Conservation (phyloP, 2,329 filamentous ascomycete genomes). For the Penicillium sp. region DNA sequence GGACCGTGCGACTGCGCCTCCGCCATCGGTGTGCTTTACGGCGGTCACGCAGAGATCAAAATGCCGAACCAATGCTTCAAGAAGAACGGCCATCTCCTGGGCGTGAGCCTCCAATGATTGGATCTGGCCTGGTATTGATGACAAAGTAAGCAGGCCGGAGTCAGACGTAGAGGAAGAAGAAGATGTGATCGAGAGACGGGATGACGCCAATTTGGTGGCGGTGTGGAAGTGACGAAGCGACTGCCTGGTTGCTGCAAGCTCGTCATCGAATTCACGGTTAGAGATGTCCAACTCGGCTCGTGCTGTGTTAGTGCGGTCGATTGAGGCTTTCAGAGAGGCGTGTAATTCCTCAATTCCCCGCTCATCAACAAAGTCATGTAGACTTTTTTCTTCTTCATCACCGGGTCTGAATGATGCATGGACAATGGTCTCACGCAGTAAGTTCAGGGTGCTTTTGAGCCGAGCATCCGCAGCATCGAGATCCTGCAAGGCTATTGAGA, state of each 20-base stretch:
- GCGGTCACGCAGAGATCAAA: constrained; percentile 93
- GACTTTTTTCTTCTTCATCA: constrained; percentile 52
- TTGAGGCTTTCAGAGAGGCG: constrained; percentile 57
- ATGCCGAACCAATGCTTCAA: constrained; percentile 79
- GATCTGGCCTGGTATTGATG: constrained; percentile 57
- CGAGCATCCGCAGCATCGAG: constrained; percentile 62
- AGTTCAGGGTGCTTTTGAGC: constrained; percentile 57
- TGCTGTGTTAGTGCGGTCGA: constrained; percentile 61
- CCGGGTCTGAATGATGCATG: constrained; percentile 57
- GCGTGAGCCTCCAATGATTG: constrained; percentile 70
- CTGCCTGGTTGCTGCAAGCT: constrained; percentile 67
- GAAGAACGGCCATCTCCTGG: constrained; percentile 75
- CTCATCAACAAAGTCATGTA: constrained; percentile 69
- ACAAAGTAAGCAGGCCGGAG: constrained; percentile 36
- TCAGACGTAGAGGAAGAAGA: constrained; percentile 37
- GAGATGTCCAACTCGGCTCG: constrained; percentile 59
- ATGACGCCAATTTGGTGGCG: constrained; percentile 41
- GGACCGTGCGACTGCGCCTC: constrained; percentile 67
- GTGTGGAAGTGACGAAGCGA: constrained; percentile 50
- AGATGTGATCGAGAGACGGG: constrained; percentile 35
- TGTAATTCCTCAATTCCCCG: constrained; percentile 60
- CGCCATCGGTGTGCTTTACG: constrained; percentile 84
- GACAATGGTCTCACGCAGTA: constrained; percentile 59
- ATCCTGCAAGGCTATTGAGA: constrained; percentile 52
- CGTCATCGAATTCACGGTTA: constrained; percentile 69